A percentile compares a stretch with the other conserved stretches of the same genome.
These are phyloP conservation scores for Saccharomyces uvarum DNA, from an alignment of 1,139 yeast species.

Conservation along the genomic window DNA sequence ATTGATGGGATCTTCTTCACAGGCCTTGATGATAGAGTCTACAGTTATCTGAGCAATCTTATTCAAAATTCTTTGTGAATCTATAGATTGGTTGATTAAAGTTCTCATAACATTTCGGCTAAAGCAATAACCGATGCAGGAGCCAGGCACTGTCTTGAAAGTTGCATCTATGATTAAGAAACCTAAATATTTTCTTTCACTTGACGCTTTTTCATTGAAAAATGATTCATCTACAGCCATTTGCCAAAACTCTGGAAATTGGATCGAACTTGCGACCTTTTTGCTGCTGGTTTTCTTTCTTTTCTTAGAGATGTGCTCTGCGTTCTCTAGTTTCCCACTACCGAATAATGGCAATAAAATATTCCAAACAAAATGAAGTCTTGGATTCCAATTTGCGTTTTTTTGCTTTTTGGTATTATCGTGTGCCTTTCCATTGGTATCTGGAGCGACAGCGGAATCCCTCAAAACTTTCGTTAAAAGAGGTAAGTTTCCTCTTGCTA, in stretches of 20 bases:
- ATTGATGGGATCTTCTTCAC: constrained; percentile 22
- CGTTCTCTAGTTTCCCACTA: constrained; percentile 14
- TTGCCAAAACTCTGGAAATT: constrained; percentile 71
- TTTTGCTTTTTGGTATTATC: constrained; percentile 36
- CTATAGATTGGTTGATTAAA: constrained; percentile 69
- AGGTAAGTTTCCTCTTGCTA: constrained; percentile 57
- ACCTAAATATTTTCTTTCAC: constrained; percentile 84
- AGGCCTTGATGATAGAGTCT: constrained; percentile 36
- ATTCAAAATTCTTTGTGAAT: constrained; percentile 56
- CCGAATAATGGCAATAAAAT: constrained; percentile 42
- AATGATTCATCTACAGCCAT: constrained; percentile 71
- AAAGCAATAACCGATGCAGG: constrained; percentile 39
- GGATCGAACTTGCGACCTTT: constrained; percentile 25
- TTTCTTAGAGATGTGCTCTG: constrained; percentile 32
- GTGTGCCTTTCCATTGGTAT: constrained; percentile 34
- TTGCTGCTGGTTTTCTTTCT: constrained; percentile 33
- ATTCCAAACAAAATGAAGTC: constrained; percentile 79
- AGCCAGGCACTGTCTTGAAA: constrained; percentile 33
- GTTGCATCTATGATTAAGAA: constrained; percentile 60
- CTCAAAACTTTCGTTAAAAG: constrained; percentile 57
- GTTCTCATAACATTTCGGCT: constrained; percentile 68
- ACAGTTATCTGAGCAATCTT: constrained; percentile 55
- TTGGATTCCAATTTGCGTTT: constrained; percentile 66
- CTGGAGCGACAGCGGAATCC: constrained; percentile 41
- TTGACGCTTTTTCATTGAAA: constrained; percentile 68